phyloP scores from a whole-genome alignment of 345 rosid genomes.

The Dimocarpus longan region DNA sequence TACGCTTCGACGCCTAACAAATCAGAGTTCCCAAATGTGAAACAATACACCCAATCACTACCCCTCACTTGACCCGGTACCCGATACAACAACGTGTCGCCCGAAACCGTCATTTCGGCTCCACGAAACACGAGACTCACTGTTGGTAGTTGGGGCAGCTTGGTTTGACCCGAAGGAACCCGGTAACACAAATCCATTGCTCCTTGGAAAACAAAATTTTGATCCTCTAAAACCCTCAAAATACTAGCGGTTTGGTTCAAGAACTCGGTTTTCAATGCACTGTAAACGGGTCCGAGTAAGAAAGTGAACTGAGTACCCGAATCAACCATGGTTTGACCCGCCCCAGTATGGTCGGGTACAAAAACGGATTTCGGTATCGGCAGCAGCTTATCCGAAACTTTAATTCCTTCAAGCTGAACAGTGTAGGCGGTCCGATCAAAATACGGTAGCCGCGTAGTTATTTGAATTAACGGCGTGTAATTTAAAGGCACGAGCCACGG shows the following conservation, averaged over 20 bases:
- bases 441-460: conserved; percentile 71
- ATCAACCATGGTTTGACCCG: conserved; percentile 96
- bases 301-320: conserved; percentile 92
- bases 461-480: conserved; percentile 75
- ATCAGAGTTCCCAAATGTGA: conserved; percentile 91
- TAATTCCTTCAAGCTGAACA: conserved; percentile 84
- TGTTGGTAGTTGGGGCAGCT: conserved; percentile 49
- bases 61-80: conserved; percentile 63
- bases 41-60: conserved; percentile 70
- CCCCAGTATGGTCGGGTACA: conserved; percentile 89
- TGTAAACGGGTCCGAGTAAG: conserved; percentile 83
- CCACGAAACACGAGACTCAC: conserved; percentile 75
- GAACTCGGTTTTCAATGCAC: conserved; percentile 60
- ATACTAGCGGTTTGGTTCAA: conserved; percentile 56
- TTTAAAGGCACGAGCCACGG: conserved; percentile 58
- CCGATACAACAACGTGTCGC: conserved; percentile 59
- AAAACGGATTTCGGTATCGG: conserved; percentile 62
- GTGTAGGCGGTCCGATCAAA: conserved; percentile 92
- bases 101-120: conserved; percentile 73
- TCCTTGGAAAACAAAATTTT: conserved; percentile 76
- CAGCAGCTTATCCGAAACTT: conserved; percentile 58
- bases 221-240: conserved; percentile 60
- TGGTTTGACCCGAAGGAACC: conserved; percentile 35
- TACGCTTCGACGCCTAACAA: conserved; percentile 80
- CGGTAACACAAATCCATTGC: conserved; percentile 88